phyloP scores from a whole-genome alignment of 257 asterid genomes.

The Penstemon barbatus region DNA sequence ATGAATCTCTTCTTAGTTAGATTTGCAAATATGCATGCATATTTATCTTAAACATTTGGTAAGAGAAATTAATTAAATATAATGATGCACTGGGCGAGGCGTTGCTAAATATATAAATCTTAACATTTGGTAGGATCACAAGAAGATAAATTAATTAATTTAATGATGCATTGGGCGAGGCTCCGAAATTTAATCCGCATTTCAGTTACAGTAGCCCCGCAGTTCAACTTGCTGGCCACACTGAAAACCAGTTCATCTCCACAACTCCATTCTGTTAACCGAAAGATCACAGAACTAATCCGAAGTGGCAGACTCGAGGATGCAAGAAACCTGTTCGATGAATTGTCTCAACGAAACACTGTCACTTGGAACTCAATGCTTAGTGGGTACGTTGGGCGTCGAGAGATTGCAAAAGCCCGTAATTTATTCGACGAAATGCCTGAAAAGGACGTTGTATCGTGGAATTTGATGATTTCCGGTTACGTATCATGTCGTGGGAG shows the following conservation, averaged over 20 bases:
- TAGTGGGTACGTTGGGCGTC: constrained; percentile 54
- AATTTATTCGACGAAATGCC: constrained; percentile 74
- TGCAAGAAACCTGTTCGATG: constrained; percentile 58
- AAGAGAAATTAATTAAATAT: too few relatives aligned
- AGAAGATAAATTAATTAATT: too few relatives aligned
- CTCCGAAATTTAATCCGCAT: neutral
- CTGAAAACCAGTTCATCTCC: constrained; percentile 21
- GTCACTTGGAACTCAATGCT: constrained; percentile 89
- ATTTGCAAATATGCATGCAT: too few relatives aligned
- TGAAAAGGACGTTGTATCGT: constrained; percentile 58
- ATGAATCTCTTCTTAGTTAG: too few relatives aligned
- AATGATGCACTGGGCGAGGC: too few relatives aligned
- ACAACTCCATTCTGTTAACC: constrained; percentile 43
- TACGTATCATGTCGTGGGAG: constrained; percentile 54
- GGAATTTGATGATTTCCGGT: constrained; percentile 72
- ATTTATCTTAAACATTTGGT: too few relatives aligned
- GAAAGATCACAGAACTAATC: constrained; percentile 51
- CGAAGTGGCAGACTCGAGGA: constrained; percentile 53
- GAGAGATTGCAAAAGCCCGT: constrained; percentile 59
- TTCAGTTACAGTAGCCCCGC: neutral
- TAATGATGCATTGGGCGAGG: constrained; percentile 14
- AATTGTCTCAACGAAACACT: constrained; percentile 44
- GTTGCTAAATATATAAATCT: too few relatives aligned
- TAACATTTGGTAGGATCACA: too few relatives aligned
- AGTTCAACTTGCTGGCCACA: constrained; percentile 25